Percentiles rank a stretch among this genome's conserved stretches.
phyloP scores from a whole-genome alignment of 1,284 basidiomycete species.

The Cerioporus squamosus region DNA sequence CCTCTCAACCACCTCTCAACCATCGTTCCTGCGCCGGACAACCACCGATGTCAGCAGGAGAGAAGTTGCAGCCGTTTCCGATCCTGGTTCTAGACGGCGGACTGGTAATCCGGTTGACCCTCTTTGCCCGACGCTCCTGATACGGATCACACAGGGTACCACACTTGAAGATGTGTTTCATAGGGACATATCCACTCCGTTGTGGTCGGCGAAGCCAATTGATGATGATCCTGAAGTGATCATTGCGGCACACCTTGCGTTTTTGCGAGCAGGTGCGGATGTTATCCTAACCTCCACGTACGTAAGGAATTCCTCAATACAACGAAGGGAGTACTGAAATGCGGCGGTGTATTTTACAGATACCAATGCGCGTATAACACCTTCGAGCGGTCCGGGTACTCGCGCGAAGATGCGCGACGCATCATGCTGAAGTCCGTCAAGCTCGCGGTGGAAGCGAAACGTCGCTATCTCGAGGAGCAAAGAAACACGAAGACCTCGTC shows the following conservation, averaged over 20 bases:
- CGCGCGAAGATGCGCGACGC: slow-evolving; percentile 43
- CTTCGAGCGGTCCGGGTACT: slow-evolving; percentile 58
- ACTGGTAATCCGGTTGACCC: slow-evolving; percentile 40
- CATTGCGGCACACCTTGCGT: slow-evolving; percentile 59
- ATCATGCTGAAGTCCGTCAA: slow-evolving; percentile 62
- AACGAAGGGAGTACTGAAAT: not conserved
- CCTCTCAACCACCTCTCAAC: no score
- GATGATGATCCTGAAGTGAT: slow-evolving; percentile 56
- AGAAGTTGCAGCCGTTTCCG: not conserved
- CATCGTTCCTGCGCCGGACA: not conserved
- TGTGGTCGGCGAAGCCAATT: slow-evolving; percentile 74
- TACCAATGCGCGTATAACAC: slow-evolving; percentile 68
- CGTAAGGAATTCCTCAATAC: slow-evolving; percentile 25
- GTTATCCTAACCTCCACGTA: slow-evolving; percentile 69
- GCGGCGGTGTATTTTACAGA: slow-evolving; percentile 36
- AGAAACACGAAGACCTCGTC: not conserved
- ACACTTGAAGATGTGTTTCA: slow-evolving; percentile 64
- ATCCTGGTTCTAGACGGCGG: slow-evolving; percentile 61
- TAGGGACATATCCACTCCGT: slow-evolving; percentile 54
- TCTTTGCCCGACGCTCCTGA: not conserved
- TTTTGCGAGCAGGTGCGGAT: slow-evolving; percentile 62
- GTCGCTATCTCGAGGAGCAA: slow-evolving; percentile 36
- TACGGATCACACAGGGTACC: slow-evolving; percentile 54
- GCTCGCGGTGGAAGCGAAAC: slow-evolving; percentile 53
- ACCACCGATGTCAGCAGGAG: not conserved